These are phyloP conservation scores for Coemansia sp. DNA, from an alignment of 192 early-diverging fungal species.

Conservation along the genomic window DNA sequence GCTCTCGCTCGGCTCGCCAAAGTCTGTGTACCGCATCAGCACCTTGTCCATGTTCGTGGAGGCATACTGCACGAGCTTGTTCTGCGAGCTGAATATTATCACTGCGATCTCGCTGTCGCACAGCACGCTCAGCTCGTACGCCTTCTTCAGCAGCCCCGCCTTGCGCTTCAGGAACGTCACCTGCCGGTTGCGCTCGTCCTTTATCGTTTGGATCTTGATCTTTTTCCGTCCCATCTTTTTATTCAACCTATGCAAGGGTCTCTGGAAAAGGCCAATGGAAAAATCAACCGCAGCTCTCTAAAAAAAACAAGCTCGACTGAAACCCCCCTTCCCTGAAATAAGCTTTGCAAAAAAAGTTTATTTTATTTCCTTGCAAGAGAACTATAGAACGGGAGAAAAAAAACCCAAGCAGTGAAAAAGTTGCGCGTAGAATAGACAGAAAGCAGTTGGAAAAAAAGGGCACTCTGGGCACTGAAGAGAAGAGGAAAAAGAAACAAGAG, in stretches of 20 bases:
- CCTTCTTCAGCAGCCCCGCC: constrained; percentile 95
- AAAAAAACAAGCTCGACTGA: too few species aligned
- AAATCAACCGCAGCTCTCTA: background rate
- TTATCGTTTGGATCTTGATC: constrained; percentile 89
- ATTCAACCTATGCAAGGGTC: background rate
- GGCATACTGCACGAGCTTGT: constrained; percentile 92
- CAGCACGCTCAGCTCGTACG: constrained; percentile 89
- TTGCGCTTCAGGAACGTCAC: constrained; percentile 96
- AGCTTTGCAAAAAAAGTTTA: background rate
- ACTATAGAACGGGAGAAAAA: background rate
- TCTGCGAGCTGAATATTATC: constrained; percentile 90
- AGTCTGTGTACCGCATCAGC: constrained; percentile 81
- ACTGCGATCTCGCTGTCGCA: constrained; percentile 96
- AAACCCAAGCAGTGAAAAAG: background rate
- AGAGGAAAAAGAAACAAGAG: background rate
- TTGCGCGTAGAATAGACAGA: background rate
- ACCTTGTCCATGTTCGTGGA: constrained; percentile 93
- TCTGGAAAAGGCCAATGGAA: background rate
- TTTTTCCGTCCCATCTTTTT: constrained; percentile 87
- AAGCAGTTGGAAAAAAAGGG: constrained; percentile 12
- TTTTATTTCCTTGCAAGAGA: background rate
- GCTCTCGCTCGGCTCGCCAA: constrained; percentile 55
- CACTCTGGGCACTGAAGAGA: background rate
- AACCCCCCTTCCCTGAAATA: background rate
- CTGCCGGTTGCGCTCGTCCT: constrained; percentile 88